Evolutionary conservation across 208 protist genomes (phyloP), one percentile per base, ranked within the genome.

Genomic region (Naegleria fowleri): DNA sequence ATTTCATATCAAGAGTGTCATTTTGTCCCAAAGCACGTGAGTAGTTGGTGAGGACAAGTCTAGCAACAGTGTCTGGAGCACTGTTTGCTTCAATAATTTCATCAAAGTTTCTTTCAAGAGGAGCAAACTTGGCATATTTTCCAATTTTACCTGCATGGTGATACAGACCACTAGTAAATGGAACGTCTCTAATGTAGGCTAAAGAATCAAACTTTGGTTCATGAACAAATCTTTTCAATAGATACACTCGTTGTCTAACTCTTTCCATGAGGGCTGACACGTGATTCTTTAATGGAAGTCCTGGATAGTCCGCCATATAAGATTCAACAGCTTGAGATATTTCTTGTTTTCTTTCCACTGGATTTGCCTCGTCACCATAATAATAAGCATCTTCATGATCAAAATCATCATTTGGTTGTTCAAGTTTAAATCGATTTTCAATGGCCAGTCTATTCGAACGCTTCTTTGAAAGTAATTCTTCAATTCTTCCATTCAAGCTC

Each of bases 61-160:
- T 85, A 43, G 79, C 79, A 15, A 85, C 22, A 85, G 38, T n/a
- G 22, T 39, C 38, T 43, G 79, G 79, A 43, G 13, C n/a, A 43
- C 36, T 85, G 36, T 33, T 79, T 2, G 67, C 2, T 3, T 85
- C 79, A 85, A 85, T 85, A 43, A 43, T 43, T 43, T 85, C 36
- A 85, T 85, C 79, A 39, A 85, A 43, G 79, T 85, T 36, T 85
- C 79, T 39, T 85, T 85, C 79, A 43, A 85, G 38, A 43, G 79
- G 79, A 29, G 79, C 79, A 85, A 85, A 39, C 5, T 43, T 85
- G 13, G 38, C 38, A 43, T n/a, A 85, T 43, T 40, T 43, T 36
- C 79, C 79, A 36, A 11, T 29, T 25, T 85, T 85, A 85, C 79
- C 79, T n/a, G 38, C 79, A 85, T 79, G 67, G 9, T 79, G 67